phyloP scores from a whole-genome alignment of 345 rosid species.

The Pseudoturritis turrita region DNA sequence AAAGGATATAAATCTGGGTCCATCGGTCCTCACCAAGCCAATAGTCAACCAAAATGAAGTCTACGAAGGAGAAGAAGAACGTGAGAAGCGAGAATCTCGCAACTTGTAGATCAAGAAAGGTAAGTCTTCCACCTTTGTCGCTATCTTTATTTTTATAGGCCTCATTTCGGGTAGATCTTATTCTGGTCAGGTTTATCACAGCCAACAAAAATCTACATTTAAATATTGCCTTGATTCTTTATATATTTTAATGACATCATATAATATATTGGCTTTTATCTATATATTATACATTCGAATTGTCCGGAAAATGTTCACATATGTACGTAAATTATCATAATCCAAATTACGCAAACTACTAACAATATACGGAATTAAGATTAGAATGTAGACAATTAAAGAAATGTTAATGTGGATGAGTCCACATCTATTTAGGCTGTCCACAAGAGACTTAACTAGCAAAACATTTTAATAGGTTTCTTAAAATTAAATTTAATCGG shows the following conservation, averaged over 20 bases:
- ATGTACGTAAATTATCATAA: too few relatives aligned
- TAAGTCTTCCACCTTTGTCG: constrained; percentile 14
- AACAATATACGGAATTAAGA: too few relatives aligned
- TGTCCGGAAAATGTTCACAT: too few relatives aligned
- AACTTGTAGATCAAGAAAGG: constrained; percentile 21
- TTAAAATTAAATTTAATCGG: background rate
- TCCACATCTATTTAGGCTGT: background rate
- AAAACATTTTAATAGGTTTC: background rate
- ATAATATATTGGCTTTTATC: background rate
- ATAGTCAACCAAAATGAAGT: constrained; percentile 14
- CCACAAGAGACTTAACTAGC: too few relatives aligned
- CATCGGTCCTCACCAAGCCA: background rate
- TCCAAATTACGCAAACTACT: too few relatives aligned
- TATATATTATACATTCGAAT: too few relatives aligned
- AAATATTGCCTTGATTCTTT: background rate
- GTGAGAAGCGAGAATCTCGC: constrained; percentile 29
- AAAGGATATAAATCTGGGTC: background rate
- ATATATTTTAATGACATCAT: background rate
- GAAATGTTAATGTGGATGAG: background rate
- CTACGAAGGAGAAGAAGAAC: constrained; percentile 23
- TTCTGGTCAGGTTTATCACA: constrained; percentile 25
- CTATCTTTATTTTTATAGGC: background rate
- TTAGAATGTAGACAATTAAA: too few relatives aligned
- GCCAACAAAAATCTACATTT: background rate
- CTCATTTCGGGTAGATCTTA: constrained; percentile 18